Conservation (phyloP, 2,329 filamentous ascomycete species). For the Simplicillium sp. region DNA sequence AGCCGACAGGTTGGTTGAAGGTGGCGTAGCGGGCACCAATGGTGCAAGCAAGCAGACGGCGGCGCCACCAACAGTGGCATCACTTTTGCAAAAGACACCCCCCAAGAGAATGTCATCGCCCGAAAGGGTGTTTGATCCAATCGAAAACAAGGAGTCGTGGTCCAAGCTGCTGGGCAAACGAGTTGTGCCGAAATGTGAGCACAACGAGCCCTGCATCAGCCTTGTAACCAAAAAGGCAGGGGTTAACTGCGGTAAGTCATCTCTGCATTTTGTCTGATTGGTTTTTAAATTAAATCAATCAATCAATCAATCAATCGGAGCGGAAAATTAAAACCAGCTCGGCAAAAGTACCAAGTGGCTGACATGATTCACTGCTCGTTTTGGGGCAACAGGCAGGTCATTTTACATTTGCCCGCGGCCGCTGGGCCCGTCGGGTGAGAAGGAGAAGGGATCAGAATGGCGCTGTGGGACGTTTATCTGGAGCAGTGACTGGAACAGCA, state of each 20-base stretch:
- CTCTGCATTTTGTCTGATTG: background rate
- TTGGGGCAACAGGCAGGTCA: constrained; percentile 35
- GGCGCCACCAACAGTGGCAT: background rate
- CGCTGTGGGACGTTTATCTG: constrained; percentile 77
- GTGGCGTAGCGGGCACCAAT: background rate
- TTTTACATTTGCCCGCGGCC: constrained; percentile 62
- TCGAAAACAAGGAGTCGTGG: constrained; percentile 74
- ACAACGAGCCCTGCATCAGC: constrained; percentile 77
- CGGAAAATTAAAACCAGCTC: background rate
- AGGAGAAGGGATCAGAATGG: constrained; percentile 79
- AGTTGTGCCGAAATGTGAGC: constrained; percentile 70
- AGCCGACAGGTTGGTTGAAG: background rate
- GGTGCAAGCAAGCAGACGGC: constrained; percentile 1
- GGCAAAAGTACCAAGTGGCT: background rate
- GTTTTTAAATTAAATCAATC: background rate
- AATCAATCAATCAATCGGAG: too few species aligned
- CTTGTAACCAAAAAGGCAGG: constrained; percentile 83
- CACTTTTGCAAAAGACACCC: constrained; percentile 1
- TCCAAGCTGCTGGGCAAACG: constrained; percentile 71
- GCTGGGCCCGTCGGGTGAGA: constrained; percentile 74
- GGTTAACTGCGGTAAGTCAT: constrained; percentile 58
- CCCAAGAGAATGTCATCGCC: constrained; percentile 1
- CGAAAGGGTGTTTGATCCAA: constrained; percentile 52
- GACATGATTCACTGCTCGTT: constrained; percentile 9
- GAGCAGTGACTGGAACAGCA: constrained; percentile 48